phyloP scores from a whole-genome alignment of 805 yeast genomes.

The Teunomyces stri region DNA sequence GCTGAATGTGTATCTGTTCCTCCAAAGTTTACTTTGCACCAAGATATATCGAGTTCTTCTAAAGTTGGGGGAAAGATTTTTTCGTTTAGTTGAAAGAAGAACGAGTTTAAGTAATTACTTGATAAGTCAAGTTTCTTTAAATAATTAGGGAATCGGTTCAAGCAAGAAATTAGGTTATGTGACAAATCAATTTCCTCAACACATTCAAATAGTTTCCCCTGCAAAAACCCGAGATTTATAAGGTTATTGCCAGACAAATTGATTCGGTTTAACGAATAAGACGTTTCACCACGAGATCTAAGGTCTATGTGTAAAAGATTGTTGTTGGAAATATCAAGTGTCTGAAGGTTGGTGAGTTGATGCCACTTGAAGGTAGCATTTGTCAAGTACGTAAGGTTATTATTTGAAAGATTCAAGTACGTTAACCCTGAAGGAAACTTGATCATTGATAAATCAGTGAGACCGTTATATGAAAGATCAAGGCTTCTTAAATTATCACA shows the following conservation, averaged over 20 bases:
- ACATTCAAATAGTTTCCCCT: slow-evolving; percentile 8
- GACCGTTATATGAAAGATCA: slow-evolving; percentile 27
- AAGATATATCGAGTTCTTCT: slow-evolving; percentile 13
- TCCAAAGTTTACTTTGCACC: slow-evolving; percentile 9
- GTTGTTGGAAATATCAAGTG: slow-evolving; percentile 23
- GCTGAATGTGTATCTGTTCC: background rate
- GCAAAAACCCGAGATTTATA: slow-evolving; percentile 6
- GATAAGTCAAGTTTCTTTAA: slow-evolving; percentile 17
- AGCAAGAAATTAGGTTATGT: slow-evolving; percentile 18
- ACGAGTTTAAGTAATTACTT: slow-evolving; percentile 18
- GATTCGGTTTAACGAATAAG: slow-evolving; percentile 11
- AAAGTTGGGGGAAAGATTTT: slow-evolving; percentile 11
- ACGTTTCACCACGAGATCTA: background rate
- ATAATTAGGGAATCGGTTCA: slow-evolving; percentile 13
- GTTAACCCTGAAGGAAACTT: slow-evolving; percentile 19
- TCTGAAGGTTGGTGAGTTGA: slow-evolving; percentile 12
- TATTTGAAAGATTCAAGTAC: slow-evolving; percentile 27
- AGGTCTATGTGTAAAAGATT: slow-evolving; percentile 13
- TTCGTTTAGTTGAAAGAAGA: slow-evolving; percentile 5
- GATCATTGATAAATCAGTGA: slow-evolving; percentile 19
- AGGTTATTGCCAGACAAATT: slow-evolving; percentile 27
- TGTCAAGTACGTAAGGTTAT: slow-evolving; percentile 17
- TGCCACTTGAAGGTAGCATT: slow-evolving; percentile 14
- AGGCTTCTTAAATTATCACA: slow-evolving; percentile 14
- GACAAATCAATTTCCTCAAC: slow-evolving; percentile 22